phyloP scores from a whole-genome alignment of 2,329 filamentous ascomycete genomes.

The Colletotrichum zoysiae region DNA sequence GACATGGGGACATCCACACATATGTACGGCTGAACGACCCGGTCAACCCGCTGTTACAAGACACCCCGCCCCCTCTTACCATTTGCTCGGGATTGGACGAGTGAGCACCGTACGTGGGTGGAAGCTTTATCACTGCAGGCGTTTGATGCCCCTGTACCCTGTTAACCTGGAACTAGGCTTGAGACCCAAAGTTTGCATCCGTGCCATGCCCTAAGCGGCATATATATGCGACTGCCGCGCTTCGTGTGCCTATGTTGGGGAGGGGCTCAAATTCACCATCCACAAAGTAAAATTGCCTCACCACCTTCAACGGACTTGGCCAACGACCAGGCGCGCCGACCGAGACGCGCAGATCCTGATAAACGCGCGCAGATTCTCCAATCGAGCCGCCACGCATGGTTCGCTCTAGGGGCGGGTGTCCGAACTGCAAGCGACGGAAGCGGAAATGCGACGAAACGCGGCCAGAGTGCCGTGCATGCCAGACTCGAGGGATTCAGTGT shows the following conservation, averaged over 20 bases:
- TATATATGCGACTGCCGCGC: constrained; percentile 34
- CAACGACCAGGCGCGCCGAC: background rate
- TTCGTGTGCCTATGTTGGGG: constrained; percentile 18
- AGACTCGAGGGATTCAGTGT: constrained; percentile 36
- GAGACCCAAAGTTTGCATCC: background rate
- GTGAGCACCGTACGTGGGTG: no score
- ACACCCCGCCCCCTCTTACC: no score
- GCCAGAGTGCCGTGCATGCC: constrained; percentile 40
- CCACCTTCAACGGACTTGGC: background rate
- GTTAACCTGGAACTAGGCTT: constrained; percentile 6
- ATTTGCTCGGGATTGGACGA: background rate
- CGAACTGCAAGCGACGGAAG: constrained; percentile 42
- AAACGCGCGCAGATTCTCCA: background rate
- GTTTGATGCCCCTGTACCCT: constrained; percentile 15
- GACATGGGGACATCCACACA: background rate
- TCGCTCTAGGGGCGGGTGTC: constrained; percentile 41
- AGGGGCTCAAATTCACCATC: background rate
- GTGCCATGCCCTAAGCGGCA: constrained; percentile 32
- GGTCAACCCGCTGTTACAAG: background rate
- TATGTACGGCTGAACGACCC: background rate
- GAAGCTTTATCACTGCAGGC: constrained; percentile 15
- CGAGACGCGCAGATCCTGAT: background rate
- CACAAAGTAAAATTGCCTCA: background rate
- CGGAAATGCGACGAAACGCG: constrained; percentile 43
- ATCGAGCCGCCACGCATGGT: constrained; percentile 18